Evolutionary conservation across 2,329 filamentous ascomycete genomes (phyloP).

Genomic region (Cercospora zeina): DNA sequence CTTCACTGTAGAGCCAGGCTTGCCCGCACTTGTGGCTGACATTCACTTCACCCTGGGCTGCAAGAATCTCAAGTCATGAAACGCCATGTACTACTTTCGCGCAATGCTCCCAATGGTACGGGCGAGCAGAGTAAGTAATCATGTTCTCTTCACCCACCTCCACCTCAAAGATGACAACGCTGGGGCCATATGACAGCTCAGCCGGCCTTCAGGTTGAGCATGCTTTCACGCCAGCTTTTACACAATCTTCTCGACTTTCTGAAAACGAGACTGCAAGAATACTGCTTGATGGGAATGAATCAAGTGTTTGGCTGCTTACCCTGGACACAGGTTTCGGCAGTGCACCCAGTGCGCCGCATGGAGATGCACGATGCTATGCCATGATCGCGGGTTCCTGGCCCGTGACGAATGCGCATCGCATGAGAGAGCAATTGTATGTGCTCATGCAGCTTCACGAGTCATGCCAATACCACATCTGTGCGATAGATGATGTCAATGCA

Average conservation of each 20-base stretch:
- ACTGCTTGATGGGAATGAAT: not conserved
- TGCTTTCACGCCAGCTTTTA: conserved; percentile 39
- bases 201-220: conserved; percentile 34
- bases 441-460: conserved; percentile 1
- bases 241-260: conserved; percentile 37
- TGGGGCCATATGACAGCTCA: conserved; percentile 40
- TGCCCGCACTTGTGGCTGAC: conserved; percentile 29
- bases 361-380: not conserved
- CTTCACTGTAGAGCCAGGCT: conserved; percentile 26
- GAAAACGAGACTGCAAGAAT: not conserved
- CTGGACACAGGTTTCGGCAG: not conserved
- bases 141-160: not conserved
- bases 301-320: not conserved
- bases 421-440: not conserved
- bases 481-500: conserved; percentile 1
- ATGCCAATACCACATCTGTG: not conserved
- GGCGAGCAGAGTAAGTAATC: conserved; percentile 9
- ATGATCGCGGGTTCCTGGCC: not conserved
- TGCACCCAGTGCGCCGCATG: not conserved
- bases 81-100: not conserved
- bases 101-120: not conserved
- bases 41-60: conserved; percentile 30
- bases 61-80: conserved; percentile 15
- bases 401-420: not conserved
- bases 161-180: conserved; percentile 32